A percentile compares a stretch with the other conserved stretches of the same genome.
These are phyloP conservation scores for Allomyces javanicus DNA, from an alignment of 192 early-diverging fungal genomes.

Conservation along the genomic window DNA sequence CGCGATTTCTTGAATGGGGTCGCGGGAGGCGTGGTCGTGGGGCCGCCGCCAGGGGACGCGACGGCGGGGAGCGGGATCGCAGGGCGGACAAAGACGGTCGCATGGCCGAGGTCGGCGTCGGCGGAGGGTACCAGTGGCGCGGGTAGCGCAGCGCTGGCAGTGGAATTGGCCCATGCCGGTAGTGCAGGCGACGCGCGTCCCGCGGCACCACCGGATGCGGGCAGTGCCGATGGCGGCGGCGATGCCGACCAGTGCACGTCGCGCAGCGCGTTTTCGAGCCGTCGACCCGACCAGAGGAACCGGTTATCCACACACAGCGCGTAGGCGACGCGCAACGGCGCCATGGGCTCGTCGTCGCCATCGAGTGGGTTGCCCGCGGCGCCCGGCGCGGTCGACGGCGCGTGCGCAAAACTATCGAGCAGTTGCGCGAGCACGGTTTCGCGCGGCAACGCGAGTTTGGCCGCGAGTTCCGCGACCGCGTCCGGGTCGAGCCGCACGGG, in stretches of 20 bases:
- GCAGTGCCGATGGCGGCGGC: not conserved
- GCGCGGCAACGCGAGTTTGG: not conserved
- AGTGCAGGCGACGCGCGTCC: too few species aligned
- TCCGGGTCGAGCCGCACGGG: conserved; percentile 17
- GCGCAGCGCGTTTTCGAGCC: not conserved
- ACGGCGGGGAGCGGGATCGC: too few species aligned
- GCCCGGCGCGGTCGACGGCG: not conserved
- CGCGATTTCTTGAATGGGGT: conserved; percentile 10
- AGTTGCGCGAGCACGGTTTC: not conserved
- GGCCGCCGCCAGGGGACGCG: too few species aligned
- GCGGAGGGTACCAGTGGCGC: not conserved
- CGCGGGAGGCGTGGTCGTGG: not conserved
- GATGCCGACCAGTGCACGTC: not conserved
- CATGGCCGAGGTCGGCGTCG: not conserved
- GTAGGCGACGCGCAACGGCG: not conserved
- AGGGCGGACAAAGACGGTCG: not conserved
- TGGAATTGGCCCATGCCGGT: too few species aligned
- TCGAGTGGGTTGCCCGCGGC: not conserved
- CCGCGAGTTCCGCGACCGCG: not conserved
- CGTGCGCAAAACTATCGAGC: not conserved
- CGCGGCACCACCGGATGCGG: too few species aligned
- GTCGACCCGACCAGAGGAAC: not conserved
- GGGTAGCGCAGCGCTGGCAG: too few species aligned
- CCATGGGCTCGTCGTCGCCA: not conserved
- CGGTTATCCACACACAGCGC: not conserved